Evolutionary conservation across 1,139 yeast genomes (phyloP).

Genomic region (Magnusiomyces fungicola): DNA sequence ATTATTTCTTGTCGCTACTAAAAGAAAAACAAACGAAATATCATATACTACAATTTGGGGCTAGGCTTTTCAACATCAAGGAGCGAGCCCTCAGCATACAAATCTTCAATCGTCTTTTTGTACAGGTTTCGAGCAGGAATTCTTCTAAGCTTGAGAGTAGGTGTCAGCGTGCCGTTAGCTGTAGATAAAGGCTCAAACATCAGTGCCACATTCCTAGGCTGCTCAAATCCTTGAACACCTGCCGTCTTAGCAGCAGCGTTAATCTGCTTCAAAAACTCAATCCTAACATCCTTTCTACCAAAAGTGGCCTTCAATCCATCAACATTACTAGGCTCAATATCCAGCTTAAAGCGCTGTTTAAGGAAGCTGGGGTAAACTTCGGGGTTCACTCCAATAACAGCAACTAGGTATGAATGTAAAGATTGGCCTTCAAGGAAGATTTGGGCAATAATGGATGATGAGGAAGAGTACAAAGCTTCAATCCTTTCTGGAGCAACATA

Average conservation of each 20-base stretch:
- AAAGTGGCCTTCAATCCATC: slow-evolving; percentile 19
- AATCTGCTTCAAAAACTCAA: slow-evolving; percentile 27
- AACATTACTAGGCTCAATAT: slow-evolving; percentile 17
- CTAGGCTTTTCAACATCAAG: slow-evolving; percentile 16
- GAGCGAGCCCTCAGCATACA: slow-evolving; percentile 61
- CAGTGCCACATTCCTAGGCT: slow-evolving; percentile 50
- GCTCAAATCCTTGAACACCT: slow-evolving; percentile 47
- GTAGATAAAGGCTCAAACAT: slow-evolving; percentile 59
- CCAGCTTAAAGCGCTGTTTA: slow-evolving; percentile 19
- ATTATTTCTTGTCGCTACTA: too few species aligned
- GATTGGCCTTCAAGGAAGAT: slow-evolving; percentile 63
- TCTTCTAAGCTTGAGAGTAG: slow-evolving; percentile 66
- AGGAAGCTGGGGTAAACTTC: slow-evolving; percentile 28
- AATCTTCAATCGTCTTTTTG: slow-evolving; percentile 37
- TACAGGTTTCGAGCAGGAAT: slow-evolving; percentile 49
- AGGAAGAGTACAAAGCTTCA: slow-evolving; percentile 54
- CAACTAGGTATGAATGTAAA: slow-evolving; percentile 50
- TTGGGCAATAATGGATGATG: slow-evolving; percentile 48
- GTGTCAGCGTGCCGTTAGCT: slow-evolving; percentile 61
- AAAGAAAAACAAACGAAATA: too few species aligned
- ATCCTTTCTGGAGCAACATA: slow-evolving; percentile 73
- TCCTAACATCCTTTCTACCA: slow-evolving; percentile 29
- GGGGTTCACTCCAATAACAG: slow-evolving; percentile 54
- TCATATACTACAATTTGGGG: too few species aligned
- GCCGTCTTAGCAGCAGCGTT: slow-evolving; percentile 29